Base-by-base conservation (phyloP, 2,329 filamentous ascomycete species). In the Xylariaceae sp. region DNA sequence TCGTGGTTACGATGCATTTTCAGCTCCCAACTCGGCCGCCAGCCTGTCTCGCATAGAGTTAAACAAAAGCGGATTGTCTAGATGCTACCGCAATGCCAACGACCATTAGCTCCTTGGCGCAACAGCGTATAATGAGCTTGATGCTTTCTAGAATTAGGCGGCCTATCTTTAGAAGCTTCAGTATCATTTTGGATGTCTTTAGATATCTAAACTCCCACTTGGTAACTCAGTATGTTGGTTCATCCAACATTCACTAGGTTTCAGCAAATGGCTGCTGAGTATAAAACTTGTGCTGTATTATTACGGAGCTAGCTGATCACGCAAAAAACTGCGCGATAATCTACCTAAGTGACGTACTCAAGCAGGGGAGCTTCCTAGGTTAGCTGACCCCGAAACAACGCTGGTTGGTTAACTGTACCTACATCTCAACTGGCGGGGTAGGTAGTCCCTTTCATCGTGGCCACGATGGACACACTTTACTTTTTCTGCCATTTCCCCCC, bases 381-480 rank as follows among this genome's bases (percentile, higher is more conserved):
- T n/a, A 45, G 24, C 9, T 36, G 24, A 33, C n/a, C 17, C 26
- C 31, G 33, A 36, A 19, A 16, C 16, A 21, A 28, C 46, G 31
- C 41, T 37, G 26, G 53, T 52, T 33, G 16, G 47, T 36, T 26
- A 34, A 28, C 23, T 17, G 31, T 14, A 17, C 36, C 41, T 47
- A 31, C 14, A 52, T 7, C 14, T 39, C 31, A 40, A 12, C 16
- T 48, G 54, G 54, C 34, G 54, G 54, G 54, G 54, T 56, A 52
- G 9, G 23, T 6, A 3, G 24, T n/a, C 23, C 12, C 33, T 28
- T 23, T 17, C 14, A 8, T 52, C 56, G 52, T 59, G 41, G 33
- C 26, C 36, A 29, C 52, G 46, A 52, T n/a, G 5, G 26, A 4
- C 29, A 16, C 26, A 33, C n/a, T 45, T 39, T 28, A n/a, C 21